These are phyloP conservation scores for Maudiozyma bulderi DNA, from an alignment of 805 yeast species.

Conservation along the genomic window DNA sequence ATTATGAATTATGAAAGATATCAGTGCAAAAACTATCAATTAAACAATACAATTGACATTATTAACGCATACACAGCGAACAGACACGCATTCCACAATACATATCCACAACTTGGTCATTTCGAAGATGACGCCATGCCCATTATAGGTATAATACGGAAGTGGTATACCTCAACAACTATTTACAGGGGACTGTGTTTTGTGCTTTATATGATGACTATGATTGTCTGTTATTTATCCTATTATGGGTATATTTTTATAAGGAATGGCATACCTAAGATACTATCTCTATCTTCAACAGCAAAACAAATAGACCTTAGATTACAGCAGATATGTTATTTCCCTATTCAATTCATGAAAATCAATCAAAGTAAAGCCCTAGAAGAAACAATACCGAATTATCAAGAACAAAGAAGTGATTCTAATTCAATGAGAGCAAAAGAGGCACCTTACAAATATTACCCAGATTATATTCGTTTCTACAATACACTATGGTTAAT, in stretches of 20 bases:
- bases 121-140: neutral
- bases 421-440: constrained; percentile 9
- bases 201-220: constrained; percentile 3
- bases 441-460: constrained; percentile 34
- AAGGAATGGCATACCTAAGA: constrained; percentile 10
- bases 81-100: constrained; percentile 10
- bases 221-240: constrained; percentile 11
- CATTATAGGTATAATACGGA: neutral
- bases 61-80: constrained; percentile 19
- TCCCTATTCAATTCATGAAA: constrained; percentile 70
- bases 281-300: constrained; percentile 40
- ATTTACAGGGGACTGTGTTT: neutral
- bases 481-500: constrained; percentile 87
- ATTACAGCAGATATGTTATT: constrained; percentile 61
- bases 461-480: constrained; percentile 61
- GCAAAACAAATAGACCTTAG: constrained; percentile 75
- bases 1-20: constrained; percentile 10
- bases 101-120: constrained; percentile 6
- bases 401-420: constrained; percentile 7
- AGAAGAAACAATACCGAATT: constrained; percentile 10
- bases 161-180: constrained; percentile 1
- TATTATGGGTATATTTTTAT: constrained; percentile 10
- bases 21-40: constrained; percentile 5
- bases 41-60: constrained; percentile 13
- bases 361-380: constrained; percentile 26